phyloP scores from a whole-genome alignment of 352 stramenopile genomes.

The Thalassiosira livingstoniorum region DNA sequence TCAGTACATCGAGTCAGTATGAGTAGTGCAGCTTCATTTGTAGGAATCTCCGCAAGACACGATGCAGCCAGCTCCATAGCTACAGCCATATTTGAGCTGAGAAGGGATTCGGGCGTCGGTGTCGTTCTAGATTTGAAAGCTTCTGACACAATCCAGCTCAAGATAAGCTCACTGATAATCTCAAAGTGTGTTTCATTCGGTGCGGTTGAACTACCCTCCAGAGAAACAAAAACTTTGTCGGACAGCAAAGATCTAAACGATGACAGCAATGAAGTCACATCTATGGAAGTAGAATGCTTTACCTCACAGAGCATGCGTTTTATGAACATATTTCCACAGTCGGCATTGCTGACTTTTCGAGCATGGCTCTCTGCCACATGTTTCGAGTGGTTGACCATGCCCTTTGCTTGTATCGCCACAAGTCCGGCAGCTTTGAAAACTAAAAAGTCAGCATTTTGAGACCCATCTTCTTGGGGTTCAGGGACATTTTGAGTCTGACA shows the following conservation, averaged over 20 bases:
- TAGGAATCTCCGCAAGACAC: constrained; percentile 42
- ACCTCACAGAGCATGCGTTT: constrained; percentile 37
- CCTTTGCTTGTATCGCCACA: constrained; percentile 40
- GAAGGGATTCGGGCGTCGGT: neutral
- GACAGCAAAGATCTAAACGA: too few relatives aligned
- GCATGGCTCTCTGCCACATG: neutral
- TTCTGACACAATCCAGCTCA: constrained; percentile 37
- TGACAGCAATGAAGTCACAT: constrained; percentile 42
- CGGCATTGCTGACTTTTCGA: constrained; percentile 24
- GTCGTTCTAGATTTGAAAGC: constrained; percentile 26
- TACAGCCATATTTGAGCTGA: constrained; percentile 17
- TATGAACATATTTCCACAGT: constrained; percentile 33
- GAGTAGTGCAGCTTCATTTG: constrained; percentile 7
- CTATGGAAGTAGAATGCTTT: constrained; percentile 31
- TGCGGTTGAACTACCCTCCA: too few relatives aligned
- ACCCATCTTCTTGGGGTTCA: neutral
- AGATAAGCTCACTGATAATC: constrained; percentile 30
- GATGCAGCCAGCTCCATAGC: constrained; percentile 46
- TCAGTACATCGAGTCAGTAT: constrained; percentile 26
- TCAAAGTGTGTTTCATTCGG: constrained; percentile 24
- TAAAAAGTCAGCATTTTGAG: constrained; percentile 20
- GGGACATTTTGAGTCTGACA: constrained; percentile 12
- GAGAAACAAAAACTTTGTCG: neutral
- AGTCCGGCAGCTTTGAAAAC: constrained; percentile 49
- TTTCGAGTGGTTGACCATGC: constrained; percentile 24